Evolutionary conservation across 2,329 filamentous ascomycete genomes (phyloP).

Genomic region (Arachnomyces sp.): DNA sequence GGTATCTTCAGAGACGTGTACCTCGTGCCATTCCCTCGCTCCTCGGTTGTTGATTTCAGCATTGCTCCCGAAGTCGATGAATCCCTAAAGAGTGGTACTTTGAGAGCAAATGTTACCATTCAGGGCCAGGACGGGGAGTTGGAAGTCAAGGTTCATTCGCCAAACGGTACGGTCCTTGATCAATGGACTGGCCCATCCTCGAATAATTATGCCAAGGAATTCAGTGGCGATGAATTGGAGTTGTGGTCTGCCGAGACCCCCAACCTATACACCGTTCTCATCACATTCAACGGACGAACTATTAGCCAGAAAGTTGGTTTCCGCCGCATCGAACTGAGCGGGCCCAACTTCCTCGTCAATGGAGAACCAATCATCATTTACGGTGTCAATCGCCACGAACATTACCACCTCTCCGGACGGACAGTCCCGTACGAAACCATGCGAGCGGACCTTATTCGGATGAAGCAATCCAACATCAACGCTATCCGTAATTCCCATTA

Average conservation of each 20-base stretch:
- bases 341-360: conserved; percentile 54
- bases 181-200: conserved; percentile 23
- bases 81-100: no score
- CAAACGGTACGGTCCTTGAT: conserved; percentile 26
- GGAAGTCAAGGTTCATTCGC: conserved; percentile 38
- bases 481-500: conserved; percentile 63
- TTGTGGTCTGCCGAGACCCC: conserved; percentile 65
- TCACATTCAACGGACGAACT: conserved; percentile 23
- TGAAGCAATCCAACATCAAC: conserved; percentile 67
- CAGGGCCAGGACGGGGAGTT: conserved; percentile 25
- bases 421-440: conserved; percentile 57
- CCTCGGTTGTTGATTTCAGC: conserved; percentile 43
- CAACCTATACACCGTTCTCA: conserved; percentile 49
- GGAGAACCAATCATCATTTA: conserved; percentile 54
- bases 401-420: conserved; percentile 57
- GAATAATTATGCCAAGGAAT: conserved; percentile 13
- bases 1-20: conserved; percentile 61
- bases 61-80: conserved; percentile 24
- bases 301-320: conserved; percentile 55
- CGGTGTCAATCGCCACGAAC: conserved; percentile 65
- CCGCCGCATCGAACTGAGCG: conserved; percentile 49
- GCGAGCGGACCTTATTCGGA: conserved; percentile 54
- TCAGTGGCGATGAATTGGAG: conserved; percentile 37
- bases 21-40: conserved; percentile 49
- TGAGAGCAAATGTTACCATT: conserved; percentile 43